A percentile compares a stretch with the other conserved stretches of the same genome.
Conservation (phyloP, 2,329 filamentous ascomycete genomes). For the Pseudogymnoascus verrucosus region DNA sequence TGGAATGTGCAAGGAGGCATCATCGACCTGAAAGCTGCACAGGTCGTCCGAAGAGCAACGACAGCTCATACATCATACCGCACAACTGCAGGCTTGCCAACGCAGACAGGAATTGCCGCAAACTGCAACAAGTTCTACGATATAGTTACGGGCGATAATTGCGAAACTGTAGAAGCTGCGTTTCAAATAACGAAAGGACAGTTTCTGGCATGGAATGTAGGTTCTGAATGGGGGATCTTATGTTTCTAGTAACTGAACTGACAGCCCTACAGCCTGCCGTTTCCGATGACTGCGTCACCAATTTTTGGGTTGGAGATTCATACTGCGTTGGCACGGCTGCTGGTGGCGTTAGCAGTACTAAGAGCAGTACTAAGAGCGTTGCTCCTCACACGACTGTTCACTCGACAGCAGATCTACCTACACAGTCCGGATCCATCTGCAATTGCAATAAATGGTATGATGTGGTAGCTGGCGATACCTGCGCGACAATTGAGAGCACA, state of each 20-base stretch:
- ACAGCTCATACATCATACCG: background rate
- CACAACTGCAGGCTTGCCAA: conserved; percentile 11
- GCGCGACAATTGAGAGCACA: too few relatives aligned
- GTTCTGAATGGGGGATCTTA: background rate
- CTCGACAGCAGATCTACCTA: background rate
- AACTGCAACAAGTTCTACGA: conserved; percentile 13
- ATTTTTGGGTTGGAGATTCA: conserved; percentile 21
- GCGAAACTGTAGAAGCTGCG: conserved; percentile 12
- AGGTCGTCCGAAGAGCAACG: background rate
- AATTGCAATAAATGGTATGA: too few relatives aligned
- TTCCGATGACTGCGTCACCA: conserved; percentile 21
- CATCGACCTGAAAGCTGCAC: background rate
- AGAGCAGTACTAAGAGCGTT: background rate
- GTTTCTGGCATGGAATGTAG: background rate
- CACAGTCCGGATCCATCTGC: too few relatives aligned
- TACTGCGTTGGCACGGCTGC: conserved; percentile 23
- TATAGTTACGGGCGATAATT: conserved; percentile 17
- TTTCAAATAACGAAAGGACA: background rate
- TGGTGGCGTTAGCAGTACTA: background rate
- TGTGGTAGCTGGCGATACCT: too few relatives aligned
- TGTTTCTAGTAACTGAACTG: background rate
- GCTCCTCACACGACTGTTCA: conserved; percentile 2
- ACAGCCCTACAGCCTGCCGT: background rate
- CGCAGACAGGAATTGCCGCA: conserved; percentile 16
- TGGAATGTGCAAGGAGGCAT: background rate